Conservation (phyloP, 176 grass and related monocot species). For the Bonia amplexicaulis region DNA sequence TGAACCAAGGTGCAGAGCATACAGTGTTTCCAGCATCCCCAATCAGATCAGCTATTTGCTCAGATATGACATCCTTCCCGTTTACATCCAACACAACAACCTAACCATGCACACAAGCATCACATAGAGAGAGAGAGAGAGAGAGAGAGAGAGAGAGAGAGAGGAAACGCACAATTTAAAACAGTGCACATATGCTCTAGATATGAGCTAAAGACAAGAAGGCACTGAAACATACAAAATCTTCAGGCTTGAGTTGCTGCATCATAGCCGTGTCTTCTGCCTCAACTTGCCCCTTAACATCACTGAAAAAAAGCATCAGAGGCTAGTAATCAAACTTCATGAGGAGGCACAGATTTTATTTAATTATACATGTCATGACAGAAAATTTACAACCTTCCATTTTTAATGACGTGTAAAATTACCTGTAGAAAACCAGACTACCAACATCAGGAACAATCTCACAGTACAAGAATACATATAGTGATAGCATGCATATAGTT, state of each 20-base stretch:
- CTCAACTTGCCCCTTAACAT: conserved; percentile 78
- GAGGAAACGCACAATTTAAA: neutral
- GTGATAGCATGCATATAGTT: neutral
- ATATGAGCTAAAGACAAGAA: neutral
- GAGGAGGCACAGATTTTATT: neutral
- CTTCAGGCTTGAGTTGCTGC: conserved; percentile 68
- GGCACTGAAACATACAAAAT: conserved; percentile 63
- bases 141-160: neutral
- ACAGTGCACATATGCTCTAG: neutral
- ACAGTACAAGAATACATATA: neutral
- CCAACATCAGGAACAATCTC: neutral
- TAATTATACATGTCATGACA: neutral
- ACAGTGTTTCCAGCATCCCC: conserved; percentile 76
- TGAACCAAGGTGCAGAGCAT: conserved; percentile 11
- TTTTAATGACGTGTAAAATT: neutral
- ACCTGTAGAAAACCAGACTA: neutral
- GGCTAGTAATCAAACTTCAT: neutral
- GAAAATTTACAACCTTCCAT: neutral
- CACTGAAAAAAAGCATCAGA: conserved; percentile 30
- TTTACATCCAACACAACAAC: conserved; percentile 83
- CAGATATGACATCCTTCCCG: conserved; percentile 63
- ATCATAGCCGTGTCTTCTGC: conserved; percentile 65
- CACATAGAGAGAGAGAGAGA: neutral
- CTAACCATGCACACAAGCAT: conserved; percentile 32
- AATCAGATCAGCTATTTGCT: conserved; percentile 83